Evolutionary conservation across 768 basidiomycete species (phyloP), one percentile per base, ranked within the genome.

Genomic region (Tremella mesenterica): DNA sequence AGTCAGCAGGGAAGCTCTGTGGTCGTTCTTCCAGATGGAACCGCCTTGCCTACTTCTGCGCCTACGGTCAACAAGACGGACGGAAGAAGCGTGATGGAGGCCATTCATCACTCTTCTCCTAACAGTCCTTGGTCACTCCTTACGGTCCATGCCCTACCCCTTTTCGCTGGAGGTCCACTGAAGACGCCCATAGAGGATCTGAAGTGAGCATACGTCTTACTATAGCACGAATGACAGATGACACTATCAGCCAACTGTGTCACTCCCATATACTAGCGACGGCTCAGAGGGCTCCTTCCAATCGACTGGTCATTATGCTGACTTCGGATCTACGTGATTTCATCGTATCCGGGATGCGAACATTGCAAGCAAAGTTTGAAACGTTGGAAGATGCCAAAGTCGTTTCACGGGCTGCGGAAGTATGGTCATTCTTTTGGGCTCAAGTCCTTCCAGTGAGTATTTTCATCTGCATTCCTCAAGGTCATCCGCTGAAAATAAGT

Each of bases 121-220:
- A 64, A 44, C 48, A 63, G 60, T n/a, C 86, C 90, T 10, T 93
- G 89, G 89, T 81, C 82, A 45, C 76, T 82, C 21, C 74, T 96
- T 20, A 87, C 91, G 71, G 83, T 92, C 28, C 83, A 88, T 69
- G 85, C 95, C 29, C 76, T 96, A 2, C 91, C 91, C 1, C 73
- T 93, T 3, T 96, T 96, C 77, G 92, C 92, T 48, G 86, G 89
- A 30, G 87, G 91, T 65, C 84, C 85, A 2, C 78, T 96, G 18
- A 80, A 83, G 55, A 80, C 85, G 48, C 85, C 89, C 21, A 89
- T 96, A 64, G 91, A 95, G 76, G 88, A 91, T 63, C 78, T 96
- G 30, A 96, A 96, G 71, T 73, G 47, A 50, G 71, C 63, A n/a
- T 26, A 13, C 21, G 5, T 26, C 2, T 29, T 39, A 36, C 27